A percentile compares a stretch with the other conserved stretches of the same genome.
Evolutionary conservation across 2,329 filamentous ascomycete genomes (phyloP).

Genomic region (Penicillium expansum): DNA sequence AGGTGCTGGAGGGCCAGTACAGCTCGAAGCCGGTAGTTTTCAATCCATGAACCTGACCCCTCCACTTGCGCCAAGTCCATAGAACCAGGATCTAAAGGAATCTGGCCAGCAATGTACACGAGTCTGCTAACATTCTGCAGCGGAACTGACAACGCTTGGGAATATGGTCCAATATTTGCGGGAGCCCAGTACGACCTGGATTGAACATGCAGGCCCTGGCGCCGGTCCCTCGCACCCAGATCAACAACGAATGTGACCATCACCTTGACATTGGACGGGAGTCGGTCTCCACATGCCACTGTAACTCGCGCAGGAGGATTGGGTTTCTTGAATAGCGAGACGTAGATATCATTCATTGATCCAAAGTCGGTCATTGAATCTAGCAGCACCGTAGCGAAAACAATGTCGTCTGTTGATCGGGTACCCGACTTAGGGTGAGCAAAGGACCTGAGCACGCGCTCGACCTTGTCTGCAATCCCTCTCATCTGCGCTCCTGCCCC

Average conservation of each 20-base stretch:
- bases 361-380: slow-evolving; percentile 78
- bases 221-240: slow-evolving; percentile 28
- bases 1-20: slow-evolving; percentile 82
- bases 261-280: slow-evolving; percentile 61
- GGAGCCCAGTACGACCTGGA: slow-evolving; percentile 95
- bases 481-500: slow-evolving; percentile 44
- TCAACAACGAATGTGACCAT: slow-evolving; percentile 57
- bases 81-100: slow-evolving; percentile 75
- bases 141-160: slow-evolving; percentile 66
- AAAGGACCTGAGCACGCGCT: slow-evolving; percentile 8
- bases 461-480: slow-evolving; percentile 29
- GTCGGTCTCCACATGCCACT: slow-evolving; percentile 67
- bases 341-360: slow-evolving; percentile 72
- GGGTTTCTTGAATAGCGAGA: slow-evolving; percentile 67
- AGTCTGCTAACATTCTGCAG: slow-evolving; percentile 34
- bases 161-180: slow-evolving; percentile 96
- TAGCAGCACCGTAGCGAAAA: slow-evolving; percentile 63
- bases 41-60: slow-evolving; percentile 17
- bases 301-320: slow-evolving; percentile 86
- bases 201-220: slow-evolving; percentile 76
- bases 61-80: slow-evolving; percentile 56
- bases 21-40: slow-evolving; percentile 57
- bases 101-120: slow-evolving; percentile 81
- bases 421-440: slow-evolving; percentile 6
- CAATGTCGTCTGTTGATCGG: slow-evolving; percentile 39